Evolutionary conservation across 352 stramenopile species (phyloP).

Genomic region (Globisporangium spiculum): DNA sequence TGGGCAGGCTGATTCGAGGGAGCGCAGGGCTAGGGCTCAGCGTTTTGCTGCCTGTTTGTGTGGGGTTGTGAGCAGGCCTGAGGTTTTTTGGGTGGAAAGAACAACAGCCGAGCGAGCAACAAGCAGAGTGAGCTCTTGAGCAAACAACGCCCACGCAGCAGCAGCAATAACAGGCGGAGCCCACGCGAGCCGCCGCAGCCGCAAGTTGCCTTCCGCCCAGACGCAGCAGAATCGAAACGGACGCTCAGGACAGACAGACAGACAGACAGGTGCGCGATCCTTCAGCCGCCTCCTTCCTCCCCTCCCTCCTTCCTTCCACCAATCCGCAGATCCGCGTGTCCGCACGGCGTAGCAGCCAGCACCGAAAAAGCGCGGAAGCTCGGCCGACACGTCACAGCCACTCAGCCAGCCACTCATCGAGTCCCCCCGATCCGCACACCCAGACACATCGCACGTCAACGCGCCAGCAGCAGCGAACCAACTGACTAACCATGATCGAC

Average conservation of each 20-base stretch:
- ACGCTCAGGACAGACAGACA: background rate
- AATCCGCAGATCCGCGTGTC: background rate
- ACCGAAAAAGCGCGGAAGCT: conserved; percentile 16
- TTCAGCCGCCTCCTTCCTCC: background rate
- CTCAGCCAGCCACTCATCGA: conserved; percentile 10
- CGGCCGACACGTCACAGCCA: conserved; percentile 15
- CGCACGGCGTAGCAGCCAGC: background rate
- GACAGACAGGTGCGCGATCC: background rate
- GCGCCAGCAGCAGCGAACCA: background rate
- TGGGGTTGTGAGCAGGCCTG: background rate
- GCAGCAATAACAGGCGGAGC: background rate
- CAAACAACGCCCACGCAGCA: background rate
- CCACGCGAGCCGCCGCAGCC: background rate
- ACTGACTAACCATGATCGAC: conserved; percentile 45
- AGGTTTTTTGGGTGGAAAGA: conserved; percentile 2
- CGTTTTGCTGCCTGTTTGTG: background rate
- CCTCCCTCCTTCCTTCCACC: background rate
- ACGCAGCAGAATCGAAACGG: conserved; percentile 13
- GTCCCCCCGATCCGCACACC: background rate
- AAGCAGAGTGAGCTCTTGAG: background rate
- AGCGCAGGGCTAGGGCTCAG: background rate
- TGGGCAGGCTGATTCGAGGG: conserved; percentile 1
- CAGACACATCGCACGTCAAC: conserved; percentile 2
- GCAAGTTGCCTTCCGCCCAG: conserved; percentile 2
- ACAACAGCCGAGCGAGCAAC: background rate